Evolutionary conservation across 176 grass and related monocot species (phyloP).

Genomic region (Oryza meridionalis): DNA sequence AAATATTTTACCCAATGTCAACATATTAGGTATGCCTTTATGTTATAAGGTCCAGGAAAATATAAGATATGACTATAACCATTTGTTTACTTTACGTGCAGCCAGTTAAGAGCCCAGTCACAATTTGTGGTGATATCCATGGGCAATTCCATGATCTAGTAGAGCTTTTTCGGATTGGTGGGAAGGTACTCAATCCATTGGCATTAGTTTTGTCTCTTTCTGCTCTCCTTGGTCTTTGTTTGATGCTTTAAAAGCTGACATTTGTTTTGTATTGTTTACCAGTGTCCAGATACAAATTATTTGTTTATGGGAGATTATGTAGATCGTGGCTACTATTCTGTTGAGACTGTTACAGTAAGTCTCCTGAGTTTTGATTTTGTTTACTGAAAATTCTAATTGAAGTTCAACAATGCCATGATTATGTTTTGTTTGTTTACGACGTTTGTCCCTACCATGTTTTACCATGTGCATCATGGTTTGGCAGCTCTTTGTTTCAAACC

Average conservation of each 20-base stretch:
- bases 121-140: constrained; percentile 92
- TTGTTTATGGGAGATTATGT: constrained; percentile 97
- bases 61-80: neutral
- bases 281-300: constrained; percentile 95
- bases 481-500: neutral
- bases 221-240: neutral
- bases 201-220: constrained; percentile 4
- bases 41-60: neutral
- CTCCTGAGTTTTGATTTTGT: constrained; percentile 1
- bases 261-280: constrained; percentile 40
- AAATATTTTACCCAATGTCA: neutral
- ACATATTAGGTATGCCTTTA: neutral
- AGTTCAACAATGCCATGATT: neutral
- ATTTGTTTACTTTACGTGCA: constrained; percentile 38
- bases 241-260: constrained; percentile 29
- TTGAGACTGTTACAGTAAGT: constrained; percentile 89
- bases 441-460: neutral
- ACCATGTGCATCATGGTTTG: neutral
- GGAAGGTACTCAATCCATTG: constrained; percentile 55
- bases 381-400: neutral
- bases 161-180: constrained; percentile 83
- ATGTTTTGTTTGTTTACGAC: neutral
- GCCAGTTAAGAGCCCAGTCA: constrained; percentile 88
- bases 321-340: constrained; percentile 92
- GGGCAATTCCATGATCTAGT: constrained; percentile 91